These are phyloP conservation scores for Tremellales sp. DNA, from an alignment of 1,284 basidiomycete species.

Conservation along the genomic window DNA sequence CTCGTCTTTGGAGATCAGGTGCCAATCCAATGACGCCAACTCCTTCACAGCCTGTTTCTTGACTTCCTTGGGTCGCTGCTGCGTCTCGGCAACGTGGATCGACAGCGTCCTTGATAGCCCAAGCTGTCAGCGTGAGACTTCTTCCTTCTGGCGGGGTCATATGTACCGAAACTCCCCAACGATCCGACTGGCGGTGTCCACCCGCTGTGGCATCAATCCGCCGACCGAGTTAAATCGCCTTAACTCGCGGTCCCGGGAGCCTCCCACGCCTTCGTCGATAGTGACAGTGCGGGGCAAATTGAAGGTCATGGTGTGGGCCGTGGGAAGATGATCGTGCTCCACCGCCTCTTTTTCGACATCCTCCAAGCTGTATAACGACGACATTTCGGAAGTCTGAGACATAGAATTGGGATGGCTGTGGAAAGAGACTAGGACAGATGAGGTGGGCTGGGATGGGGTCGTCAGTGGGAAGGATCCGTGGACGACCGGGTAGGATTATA, in stretches of 20 bases:
- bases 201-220: conserved; percentile 16
- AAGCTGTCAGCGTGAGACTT: neutral
- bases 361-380: too few species aligned
- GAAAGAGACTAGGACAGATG: too few species aligned
- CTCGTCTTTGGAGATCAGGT: conserved; percentile 53
- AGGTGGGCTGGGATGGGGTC: too few species aligned
- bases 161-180: conserved; percentile 39
- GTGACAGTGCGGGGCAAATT: conserved; percentile 20
- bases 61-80: conserved; percentile 11
- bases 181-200: conserved; percentile 26
- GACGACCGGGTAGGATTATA: too few species aligned
- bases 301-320: conserved; percentile 5
- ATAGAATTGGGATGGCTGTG: too few species aligned
- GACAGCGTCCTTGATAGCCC: conserved; percentile 40
- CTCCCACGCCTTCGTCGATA: conserved; percentile 12
- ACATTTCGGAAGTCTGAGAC: too few species aligned
- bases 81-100: conserved; percentile 42
- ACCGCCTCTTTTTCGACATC: conserved; percentile 15
- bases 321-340: too few species aligned
- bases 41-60: conserved; percentile 30
- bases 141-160: neutral
- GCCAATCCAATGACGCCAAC: conserved; percentile 55
- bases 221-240: conserved; percentile 27
- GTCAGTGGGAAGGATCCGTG: too few species aligned
- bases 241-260: conserved; percentile 23